Evolutionary conservation across 2,329 filamentous ascomycete species (phyloP).

Genomic region (Nigrospora osmanthi): DNA sequence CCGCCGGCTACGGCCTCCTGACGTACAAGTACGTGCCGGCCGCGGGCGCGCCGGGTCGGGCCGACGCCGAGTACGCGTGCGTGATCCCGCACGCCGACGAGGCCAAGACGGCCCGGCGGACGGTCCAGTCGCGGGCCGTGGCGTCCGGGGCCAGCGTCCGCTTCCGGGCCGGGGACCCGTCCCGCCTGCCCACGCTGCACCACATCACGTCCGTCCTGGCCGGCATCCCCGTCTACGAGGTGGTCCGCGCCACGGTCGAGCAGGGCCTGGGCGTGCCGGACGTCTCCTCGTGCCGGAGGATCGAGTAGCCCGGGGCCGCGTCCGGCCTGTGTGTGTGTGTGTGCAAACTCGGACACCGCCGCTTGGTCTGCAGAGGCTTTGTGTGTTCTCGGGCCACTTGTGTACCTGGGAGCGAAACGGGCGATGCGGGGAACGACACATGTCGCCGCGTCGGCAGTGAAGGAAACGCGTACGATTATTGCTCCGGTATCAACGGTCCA

Average conservation of each 20-base stretch:
- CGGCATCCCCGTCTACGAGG: slow-evolving; percentile 48
- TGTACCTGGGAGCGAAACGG: no score
- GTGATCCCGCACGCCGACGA: slow-evolving; percentile 27
- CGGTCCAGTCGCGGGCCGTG: slow-evolving; percentile 23
- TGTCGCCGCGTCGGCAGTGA: no score
- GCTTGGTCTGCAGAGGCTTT: no score
- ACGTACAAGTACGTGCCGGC: slow-evolving; percentile 50
- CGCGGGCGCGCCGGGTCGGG: slow-evolving; percentile 39
- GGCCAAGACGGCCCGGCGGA: slow-evolving; percentile 18
- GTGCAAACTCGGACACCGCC: no score
- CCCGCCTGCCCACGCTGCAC: slow-evolving; percentile 51
- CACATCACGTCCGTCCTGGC: slow-evolving; percentile 44
- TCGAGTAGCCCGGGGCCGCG: slow-evolving; percentile 4
- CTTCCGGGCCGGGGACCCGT: slow-evolving; percentile 42
- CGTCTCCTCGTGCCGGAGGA: slow-evolving; percentile 20
- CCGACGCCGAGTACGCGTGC: slow-evolving; percentile 46
- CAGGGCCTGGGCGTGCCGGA: slow-evolving; percentile 45
- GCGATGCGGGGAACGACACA: no score
- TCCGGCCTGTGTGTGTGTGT: no score
- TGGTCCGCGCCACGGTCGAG: slow-evolving; percentile 47
- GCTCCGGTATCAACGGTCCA: no score
- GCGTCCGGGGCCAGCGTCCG: slow-evolving; percentile 32
- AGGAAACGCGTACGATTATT: no score
- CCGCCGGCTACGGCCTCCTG: slow-evolving; percentile 33
- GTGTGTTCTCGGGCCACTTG: no score